phyloP scores from a whole-genome alignment of 129 eudicot genomes.

The Flaveria linearis region DNA sequence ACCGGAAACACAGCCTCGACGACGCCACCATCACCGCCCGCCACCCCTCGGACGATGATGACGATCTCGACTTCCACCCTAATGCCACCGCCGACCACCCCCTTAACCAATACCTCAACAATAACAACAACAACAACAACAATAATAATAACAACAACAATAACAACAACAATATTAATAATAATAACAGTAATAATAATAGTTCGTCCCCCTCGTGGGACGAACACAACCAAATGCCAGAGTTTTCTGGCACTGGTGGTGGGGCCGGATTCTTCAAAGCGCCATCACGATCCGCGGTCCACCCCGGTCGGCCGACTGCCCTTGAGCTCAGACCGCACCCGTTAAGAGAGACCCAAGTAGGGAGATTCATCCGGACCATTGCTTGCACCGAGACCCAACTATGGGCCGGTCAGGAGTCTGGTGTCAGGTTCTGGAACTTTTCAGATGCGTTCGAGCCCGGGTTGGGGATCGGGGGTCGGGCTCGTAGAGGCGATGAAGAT shows the following conservation, averaged over 20 bases:
- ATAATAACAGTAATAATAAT: neutral
- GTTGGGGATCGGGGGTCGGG: conserved; percentile 64
- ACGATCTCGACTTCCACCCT: conserved; percentile 45
- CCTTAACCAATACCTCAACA: neutral
- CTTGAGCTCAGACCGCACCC: conserved; percentile 96
- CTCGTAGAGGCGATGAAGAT: conserved; percentile 84
- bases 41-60: conserved; percentile 43
- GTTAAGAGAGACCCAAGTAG: conserved; percentile 88
- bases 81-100: conserved; percentile 39
- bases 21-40: conserved; percentile 38
- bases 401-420: conserved; percentile 96
- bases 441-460: conserved; percentile 71
- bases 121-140: neutral
- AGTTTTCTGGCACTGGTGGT: conserved; percentile 63
- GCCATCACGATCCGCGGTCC: conserved; percentile 74
- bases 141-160: neutral
- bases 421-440: conserved; percentile 95
- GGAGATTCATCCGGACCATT: conserved; percentile 72
- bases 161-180: neutral
- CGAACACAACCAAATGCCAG: conserved; percentile 53
- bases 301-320: conserved; percentile 78
- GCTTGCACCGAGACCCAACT: conserved; percentile 82
- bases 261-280: conserved; percentile 66
- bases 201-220: conserved; percentile 12
- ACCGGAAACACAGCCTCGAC: conserved; percentile 87